Evolutionary conservation across 2,329 filamentous ascomycete species (phyloP).

Genomic region (Pyricularia pennisetigena): DNA sequence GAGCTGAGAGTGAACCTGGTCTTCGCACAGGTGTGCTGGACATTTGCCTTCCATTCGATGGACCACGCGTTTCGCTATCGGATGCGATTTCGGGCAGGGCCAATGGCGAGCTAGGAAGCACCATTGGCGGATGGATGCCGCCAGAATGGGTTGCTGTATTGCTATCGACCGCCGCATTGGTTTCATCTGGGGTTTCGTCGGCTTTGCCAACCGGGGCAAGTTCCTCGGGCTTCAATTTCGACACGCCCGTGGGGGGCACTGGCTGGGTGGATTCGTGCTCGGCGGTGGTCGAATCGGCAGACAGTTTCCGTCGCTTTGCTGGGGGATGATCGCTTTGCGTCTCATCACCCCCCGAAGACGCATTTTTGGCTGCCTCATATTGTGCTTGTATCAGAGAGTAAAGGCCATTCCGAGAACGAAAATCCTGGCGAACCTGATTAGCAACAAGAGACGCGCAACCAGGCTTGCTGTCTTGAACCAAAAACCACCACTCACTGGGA

Average conservation of each 20-base stretch:
- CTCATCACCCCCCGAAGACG: not conserved
- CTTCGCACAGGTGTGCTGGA: not conserved
- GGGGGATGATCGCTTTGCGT: constrained; percentile 7
- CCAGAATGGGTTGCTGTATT: not conserved
- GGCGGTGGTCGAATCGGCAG: constrained; percentile 11
- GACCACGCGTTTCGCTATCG: not conserved
- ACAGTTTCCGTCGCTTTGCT: constrained; percentile 24
- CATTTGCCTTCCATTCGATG: not conserved
- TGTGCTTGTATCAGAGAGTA: constrained; percentile 64
- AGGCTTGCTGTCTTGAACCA: not conserved
- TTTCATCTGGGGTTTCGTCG: not conserved
- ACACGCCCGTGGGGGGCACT: not conserved
- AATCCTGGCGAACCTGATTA: constrained; percentile 40
- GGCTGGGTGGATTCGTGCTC: constrained; percentile 5
- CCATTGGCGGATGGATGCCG: not conserved
- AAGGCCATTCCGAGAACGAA: constrained; percentile 61
- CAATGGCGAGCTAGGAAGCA: not conserved
- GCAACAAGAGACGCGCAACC: not conserved
- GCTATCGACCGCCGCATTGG: not conserved
- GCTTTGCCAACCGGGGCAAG: not conserved
- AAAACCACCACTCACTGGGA: constrained; percentile 43
- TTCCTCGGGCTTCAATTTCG: not conserved
- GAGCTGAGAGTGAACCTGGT: not conserved
- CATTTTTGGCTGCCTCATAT: constrained; percentile 38
- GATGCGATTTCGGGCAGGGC: not conserved